Evolutionary conservation across 495 filamentous ascomycete species (phyloP).

Genomic region (Lasiosphaeris hirsuta): DNA sequence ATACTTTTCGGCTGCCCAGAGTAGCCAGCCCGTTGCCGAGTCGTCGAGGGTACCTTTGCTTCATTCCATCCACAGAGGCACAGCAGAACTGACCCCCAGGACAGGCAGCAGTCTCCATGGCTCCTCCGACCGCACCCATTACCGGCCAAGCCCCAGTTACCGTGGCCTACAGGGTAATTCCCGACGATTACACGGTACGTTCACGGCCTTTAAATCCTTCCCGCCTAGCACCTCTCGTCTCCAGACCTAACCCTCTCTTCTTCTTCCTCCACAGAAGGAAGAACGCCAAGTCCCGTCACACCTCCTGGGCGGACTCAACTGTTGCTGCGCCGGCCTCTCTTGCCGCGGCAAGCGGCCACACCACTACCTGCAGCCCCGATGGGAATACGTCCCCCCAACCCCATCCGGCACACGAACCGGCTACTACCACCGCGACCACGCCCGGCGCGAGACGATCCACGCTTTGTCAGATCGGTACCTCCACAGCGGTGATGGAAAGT

Average conservation of each 20-base stretch:
- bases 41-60: too few species aligned
- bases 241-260: background rate
- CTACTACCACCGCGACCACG: background rate
- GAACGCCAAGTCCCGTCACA: background rate
- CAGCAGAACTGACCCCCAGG: too few species aligned
- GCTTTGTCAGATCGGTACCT: constrained; percentile 1
- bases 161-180: too few species aligned
- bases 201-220: background rate
- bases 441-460: background rate
- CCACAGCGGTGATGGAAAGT: background rate
- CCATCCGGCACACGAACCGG: background rate
- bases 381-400: background rate
- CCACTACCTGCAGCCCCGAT: background rate
- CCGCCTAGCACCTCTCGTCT: background rate
- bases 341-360: background rate
- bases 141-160: too few species aligned
- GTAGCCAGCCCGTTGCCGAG: too few species aligned
- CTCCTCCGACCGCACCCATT: too few species aligned
- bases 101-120: too few species aligned
- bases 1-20: too few species aligned
- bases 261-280: background rate
- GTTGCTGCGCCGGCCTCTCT: background rate
- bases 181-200: too few species aligned
- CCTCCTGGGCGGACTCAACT: background rate
- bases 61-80: too few species aligned